Conservation (phyloP, 2,329 filamentous ascomycete genomes). For the Passalora sequoiae region DNA sequence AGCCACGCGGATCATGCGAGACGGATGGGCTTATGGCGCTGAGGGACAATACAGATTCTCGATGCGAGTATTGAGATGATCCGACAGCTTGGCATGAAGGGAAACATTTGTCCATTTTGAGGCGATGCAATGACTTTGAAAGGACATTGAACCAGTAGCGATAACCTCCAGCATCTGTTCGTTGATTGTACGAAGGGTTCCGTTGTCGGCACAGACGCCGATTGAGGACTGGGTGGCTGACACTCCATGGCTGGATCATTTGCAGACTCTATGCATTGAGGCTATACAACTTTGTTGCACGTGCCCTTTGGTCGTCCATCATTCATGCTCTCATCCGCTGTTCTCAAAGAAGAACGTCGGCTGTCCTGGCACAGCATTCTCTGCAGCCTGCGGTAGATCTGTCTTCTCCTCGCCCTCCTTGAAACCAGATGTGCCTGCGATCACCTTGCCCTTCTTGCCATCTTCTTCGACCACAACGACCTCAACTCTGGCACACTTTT, state of each 20-base stretch:
- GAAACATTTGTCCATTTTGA: not conserved
- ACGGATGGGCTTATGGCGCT: not conserved
- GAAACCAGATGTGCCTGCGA: conserved; percentile 48
- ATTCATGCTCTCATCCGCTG: conserved; percentile 28
- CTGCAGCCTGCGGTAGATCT: conserved; percentile 57
- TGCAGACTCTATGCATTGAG: not conserved
- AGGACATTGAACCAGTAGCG: not conserved
- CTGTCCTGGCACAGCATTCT: conserved; percentile 71
- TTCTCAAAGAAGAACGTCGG: conserved; percentile 86
- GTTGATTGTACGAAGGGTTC: not conserved
- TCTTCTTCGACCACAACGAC: conserved; percentile 67
- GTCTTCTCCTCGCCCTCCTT: conserved; percentile 54
- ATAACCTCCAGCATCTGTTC: not conserved
- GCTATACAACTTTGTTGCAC: not conserved
- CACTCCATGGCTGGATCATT: no score
- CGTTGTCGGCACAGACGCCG: not conserved
- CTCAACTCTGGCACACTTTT: conserved; percentile 63
- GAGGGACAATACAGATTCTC: not conserved
- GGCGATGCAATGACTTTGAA: not conserved
- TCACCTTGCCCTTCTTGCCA: conserved; percentile 57
- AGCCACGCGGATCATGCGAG: not conserved
- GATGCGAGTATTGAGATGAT: no score
- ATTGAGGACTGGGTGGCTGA: not conserved
- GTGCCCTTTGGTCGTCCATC: not conserved
- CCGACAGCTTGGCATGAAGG: not conserved